These are phyloP conservation scores for Zizania palustris DNA, from an alignment of 202 grass and related monocot species.

Conservation along the genomic window DNA sequence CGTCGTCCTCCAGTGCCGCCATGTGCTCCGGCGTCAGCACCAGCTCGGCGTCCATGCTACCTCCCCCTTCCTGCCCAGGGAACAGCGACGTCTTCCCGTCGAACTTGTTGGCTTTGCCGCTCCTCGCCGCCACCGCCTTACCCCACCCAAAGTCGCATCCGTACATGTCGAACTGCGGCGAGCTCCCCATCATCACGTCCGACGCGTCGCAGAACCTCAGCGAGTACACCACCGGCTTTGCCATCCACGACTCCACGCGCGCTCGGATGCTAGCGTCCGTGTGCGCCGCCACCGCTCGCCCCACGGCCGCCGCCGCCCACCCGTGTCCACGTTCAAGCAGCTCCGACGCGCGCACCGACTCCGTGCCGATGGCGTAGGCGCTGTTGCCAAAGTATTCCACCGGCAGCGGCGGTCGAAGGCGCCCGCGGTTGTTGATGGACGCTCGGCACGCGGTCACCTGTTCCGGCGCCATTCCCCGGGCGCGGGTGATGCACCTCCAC, in stretches of 20 bases:
- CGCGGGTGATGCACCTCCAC: constrained; percentile 67
- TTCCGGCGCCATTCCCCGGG: constrained; percentile 37
- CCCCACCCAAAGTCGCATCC: constrained; percentile 80
- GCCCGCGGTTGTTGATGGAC: constrained; percentile 57
- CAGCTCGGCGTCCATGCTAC: constrained; percentile 61
- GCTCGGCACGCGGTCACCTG: constrained; percentile 35
- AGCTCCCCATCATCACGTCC: constrained; percentile 55
- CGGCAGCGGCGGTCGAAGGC: constrained; percentile 55
- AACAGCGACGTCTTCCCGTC: constrained; percentile 67
- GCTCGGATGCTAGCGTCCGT: constrained; percentile 53
- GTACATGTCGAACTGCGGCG: constrained; percentile 70
- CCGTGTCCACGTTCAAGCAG: constrained; percentile 53
- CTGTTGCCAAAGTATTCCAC: constrained; percentile 62
- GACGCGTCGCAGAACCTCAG: constrained; percentile 28
- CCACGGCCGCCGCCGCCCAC: constrained; percentile 54
- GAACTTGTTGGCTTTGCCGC: constrained; percentile 61
- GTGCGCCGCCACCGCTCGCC: constrained; percentile 51
- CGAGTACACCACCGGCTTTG: constrained; percentile 42
- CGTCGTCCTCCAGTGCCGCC: constrained; percentile 48
- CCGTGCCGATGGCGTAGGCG: constrained; percentile 38
- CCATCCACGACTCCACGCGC: constrained; percentile 48
- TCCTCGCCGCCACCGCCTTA: constrained; percentile 48
- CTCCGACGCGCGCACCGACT: constrained; percentile 22
- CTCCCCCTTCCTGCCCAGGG: constrained; percentile 46
- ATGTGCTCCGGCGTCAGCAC: constrained; percentile 53